phyloP scores from a whole-genome alignment of 208 protist species.

The Trypanosoma cruzi region DNA sequence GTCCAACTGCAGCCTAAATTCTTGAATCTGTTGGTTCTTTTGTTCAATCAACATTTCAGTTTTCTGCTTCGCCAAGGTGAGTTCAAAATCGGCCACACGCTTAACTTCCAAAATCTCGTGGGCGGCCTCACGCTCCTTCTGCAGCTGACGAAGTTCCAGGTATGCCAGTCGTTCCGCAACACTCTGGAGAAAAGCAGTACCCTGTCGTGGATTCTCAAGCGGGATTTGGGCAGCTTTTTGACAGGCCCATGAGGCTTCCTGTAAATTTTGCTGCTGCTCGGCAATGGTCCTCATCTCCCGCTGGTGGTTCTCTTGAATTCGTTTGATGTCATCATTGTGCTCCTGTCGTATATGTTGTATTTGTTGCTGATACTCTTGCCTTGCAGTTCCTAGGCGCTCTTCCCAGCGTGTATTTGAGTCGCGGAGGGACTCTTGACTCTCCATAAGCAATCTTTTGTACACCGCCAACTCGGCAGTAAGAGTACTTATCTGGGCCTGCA shows the following conservation, averaged over 20 bases:
- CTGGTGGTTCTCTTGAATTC: slow-evolving; percentile 46
- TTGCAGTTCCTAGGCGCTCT: slow-evolving; percentile 32
- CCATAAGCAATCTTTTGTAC: slow-evolving; percentile 32
- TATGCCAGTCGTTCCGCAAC: slow-evolving; percentile 63
- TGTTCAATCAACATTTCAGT: slow-evolving; percentile 63
- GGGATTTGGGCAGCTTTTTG: slow-evolving; percentile 11
- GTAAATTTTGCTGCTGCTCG: slow-evolving; percentile 5
- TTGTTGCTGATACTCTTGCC: slow-evolving; percentile 40
- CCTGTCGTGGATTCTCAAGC: slow-evolving; percentile 2
- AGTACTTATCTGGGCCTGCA: slow-evolving; percentile 31
- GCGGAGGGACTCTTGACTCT: slow-evolving; percentile 34
- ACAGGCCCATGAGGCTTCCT: slow-evolving; percentile 9
- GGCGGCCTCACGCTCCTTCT: slow-evolving; percentile 60
- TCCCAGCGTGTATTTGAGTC: slow-evolving; percentile 43
- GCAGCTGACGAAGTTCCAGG: slow-evolving; percentile 56
- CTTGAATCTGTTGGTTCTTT: slow-evolving; percentile 86
- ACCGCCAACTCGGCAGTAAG: slow-evolving; percentile 28
- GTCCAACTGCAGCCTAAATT: slow-evolving; percentile 74
- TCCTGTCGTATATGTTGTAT: slow-evolving; percentile 37
- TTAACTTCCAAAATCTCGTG: slow-evolving; percentile 59
- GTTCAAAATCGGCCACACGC: slow-evolving; percentile 71
- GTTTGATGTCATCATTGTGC: slow-evolving; percentile 51
- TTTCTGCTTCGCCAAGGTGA: slow-evolving; percentile 54
- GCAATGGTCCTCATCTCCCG: slow-evolving; percentile 33
- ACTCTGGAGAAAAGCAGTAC: slow-evolving; percentile 43